These are phyloP conservation scores for Amoebophrya sp. DNA, from an alignment of 169 alveolate species.

Conservation along the genomic window DNA sequence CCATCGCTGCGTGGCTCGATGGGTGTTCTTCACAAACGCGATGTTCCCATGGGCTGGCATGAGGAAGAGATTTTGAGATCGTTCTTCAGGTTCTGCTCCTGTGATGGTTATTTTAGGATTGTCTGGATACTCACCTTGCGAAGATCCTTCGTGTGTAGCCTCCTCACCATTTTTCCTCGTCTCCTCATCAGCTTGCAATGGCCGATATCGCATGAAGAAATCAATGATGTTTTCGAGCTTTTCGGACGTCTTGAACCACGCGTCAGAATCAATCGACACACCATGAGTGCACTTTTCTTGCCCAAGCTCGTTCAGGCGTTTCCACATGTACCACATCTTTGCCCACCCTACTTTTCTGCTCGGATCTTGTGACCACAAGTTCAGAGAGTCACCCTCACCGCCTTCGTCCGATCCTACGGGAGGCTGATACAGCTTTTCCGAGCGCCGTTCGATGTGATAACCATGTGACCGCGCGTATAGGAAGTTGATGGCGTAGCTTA, in stretches of 20 bases:
- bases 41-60: not conserved
- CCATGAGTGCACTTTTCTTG: not conserved
- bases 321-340: not conserved
- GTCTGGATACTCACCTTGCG: too few species aligned
- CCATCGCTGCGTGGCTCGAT: not conserved
- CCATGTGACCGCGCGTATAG: not conserved
- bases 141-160: too few species aligned
- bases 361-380: not conserved
- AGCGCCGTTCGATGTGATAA: not conserved
- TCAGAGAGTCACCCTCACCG: not conserved
- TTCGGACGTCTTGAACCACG: slow-evolving; percentile 6
- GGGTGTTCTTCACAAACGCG: not conserved
- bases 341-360: not conserved
- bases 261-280: not conserved
- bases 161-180: not conserved
- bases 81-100: too few species aligned
- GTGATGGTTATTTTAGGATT: too few species aligned
- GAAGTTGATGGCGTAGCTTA: not conserved
- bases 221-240: not conserved
- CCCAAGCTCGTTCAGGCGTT: not conserved
- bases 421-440: too few species aligned
- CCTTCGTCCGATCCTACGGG: not conserved
- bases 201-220: not conserved
- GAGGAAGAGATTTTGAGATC: not conserved
- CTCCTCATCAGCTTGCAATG: not conserved